These are phyloP conservation scores for Ustilago esculenta DNA, from an alignment of 1,284 basidiomycete species.

Conservation along the genomic window DNA sequence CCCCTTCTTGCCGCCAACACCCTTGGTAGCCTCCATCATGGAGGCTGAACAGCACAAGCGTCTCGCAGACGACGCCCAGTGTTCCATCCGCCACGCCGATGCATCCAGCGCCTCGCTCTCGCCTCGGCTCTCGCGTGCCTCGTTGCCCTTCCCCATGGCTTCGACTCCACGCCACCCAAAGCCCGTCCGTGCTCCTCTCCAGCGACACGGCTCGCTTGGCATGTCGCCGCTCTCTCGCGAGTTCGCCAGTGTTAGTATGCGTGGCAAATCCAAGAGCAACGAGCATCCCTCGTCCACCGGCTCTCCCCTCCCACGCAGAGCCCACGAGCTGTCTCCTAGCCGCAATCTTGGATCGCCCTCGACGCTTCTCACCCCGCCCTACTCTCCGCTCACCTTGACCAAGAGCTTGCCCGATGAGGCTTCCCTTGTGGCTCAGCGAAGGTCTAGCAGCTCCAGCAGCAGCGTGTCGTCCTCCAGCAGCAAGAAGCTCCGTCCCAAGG, in stretches of 20 bases:
- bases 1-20: constrained; percentile 61
- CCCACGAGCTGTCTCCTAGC: constrained; percentile 24
- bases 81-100: constrained; percentile 7
- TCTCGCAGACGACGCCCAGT: constrained; percentile 9
- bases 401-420: constrained; percentile 41
- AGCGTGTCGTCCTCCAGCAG: constrained; percentile 39
- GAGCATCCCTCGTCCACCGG: constrained; percentile 27
- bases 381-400: constrained; percentile 40
- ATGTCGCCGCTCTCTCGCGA: constrained; percentile 55
- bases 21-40: constrained; percentile 49
- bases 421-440: constrained; percentile 17
- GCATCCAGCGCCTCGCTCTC: constrained; percentile 14
- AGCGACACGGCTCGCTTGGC: constrained; percentile 48
- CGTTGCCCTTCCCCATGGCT: constrained; percentile 20
- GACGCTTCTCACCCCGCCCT: constrained; percentile 51
- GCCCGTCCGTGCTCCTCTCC: constrained; percentile 31
- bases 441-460: constrained; percentile 45
- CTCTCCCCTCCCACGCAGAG: constrained; percentile 33
- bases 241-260: constrained; percentile 54
- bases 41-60: constrained; percentile 39
- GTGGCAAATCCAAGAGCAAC: constrained; percentile 44
- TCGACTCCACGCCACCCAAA: constrained; percentile 26
- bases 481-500: constrained; percentile 43
- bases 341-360: constrained; percentile 31
- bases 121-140: constrained; percentile 13